Base-by-base conservation (phyloP, 2,329 filamentous ascomycete genomes). In the Sclerotiophoma versabilis region DNA sequence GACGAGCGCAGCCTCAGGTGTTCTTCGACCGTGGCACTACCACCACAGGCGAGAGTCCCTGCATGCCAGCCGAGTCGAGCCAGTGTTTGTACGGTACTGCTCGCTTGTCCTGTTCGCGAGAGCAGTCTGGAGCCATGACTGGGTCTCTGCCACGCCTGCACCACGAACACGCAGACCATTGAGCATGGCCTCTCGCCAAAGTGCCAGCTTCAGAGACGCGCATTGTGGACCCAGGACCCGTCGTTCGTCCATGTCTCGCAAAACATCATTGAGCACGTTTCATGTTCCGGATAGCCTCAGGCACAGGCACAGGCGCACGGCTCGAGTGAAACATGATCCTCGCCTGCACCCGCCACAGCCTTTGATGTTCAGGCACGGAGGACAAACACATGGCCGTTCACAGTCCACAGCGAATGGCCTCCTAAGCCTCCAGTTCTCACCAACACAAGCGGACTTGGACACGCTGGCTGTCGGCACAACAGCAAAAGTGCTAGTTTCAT, bases 1-100 rank as follows among this genome's bases (percentile, higher is more conserved):
- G 60, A 68, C 65, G 58, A 27, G 57, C 37, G 44, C 39, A 60
- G 62, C 65, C 58, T 64, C 65, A 66, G 50, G 46, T 51, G 14
- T 42, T 29, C 15, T n/a, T 7, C 33, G 33, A 20, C 17, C 19
- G 20, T 14, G 33, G 44, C 34, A 48, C n/a, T n/a, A n/a, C n/a
- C n/a, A n/a, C n/a, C n/a, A n/a, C 39, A 32, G 27, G 43, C 44
- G 43, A 53, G 29, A 33, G 47, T 23, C 7, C 9, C 17, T 23
- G 38, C 29, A 37, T 20, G 32, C 30, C 36, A 39, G 46, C 15
- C 14, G 12, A 20, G 29, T 42, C 43, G 42, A 42, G 49, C 42
- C 49, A 29, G 42, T 10, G 32, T 42, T 36, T 46, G 34, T 34
- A 32, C 11, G 36, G 23, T 14, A 14, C n/a, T 10, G 9, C 19